These are phyloP conservation scores for Dioszegia crocea DNA, from an alignment of 768 basidiomycete genomes.

Conservation along the genomic window DNA sequence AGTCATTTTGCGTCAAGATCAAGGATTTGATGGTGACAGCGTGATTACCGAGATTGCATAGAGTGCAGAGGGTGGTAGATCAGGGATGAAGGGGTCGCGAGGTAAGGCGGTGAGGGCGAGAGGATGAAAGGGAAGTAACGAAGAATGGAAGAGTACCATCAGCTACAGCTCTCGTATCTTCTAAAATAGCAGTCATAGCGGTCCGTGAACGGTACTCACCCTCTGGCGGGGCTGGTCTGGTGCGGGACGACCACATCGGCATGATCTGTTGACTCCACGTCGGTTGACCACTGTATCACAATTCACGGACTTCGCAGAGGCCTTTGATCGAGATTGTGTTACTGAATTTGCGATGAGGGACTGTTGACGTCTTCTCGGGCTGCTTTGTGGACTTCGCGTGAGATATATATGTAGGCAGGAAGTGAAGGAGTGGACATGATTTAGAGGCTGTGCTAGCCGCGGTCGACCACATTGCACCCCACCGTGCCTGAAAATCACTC, in stretches of 20 bases:
- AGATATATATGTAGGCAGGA: background rate
- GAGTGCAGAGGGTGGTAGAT: too few relatives aligned
- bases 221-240: conserved; percentile 5
- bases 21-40: background rate
- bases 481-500: background rate
- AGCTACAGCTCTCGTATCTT: background rate
- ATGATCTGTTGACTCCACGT: background rate
- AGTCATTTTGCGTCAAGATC: background rate
- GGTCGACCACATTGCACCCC: background rate
- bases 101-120: too few relatives aligned
- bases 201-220: background rate
- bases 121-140: too few relatives aligned
- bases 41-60: background rate
- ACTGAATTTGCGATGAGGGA: too few relatives aligned
- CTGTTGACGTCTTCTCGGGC: background rate
- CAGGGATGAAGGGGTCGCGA: too few relatives aligned
- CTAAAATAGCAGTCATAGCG: too few relatives aligned
- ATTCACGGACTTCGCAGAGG: too few relatives aligned
- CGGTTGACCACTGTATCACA: background rate
- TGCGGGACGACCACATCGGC: background rate
- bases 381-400: background rate
- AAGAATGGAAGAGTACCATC: background rate
- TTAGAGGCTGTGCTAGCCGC: background rate
- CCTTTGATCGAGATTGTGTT: too few relatives aligned
- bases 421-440: background rate